Evolutionary conservation across 2,329 filamentous ascomycete species (phyloP).

Genomic region (Orbilia blumenaviensis): DNA sequence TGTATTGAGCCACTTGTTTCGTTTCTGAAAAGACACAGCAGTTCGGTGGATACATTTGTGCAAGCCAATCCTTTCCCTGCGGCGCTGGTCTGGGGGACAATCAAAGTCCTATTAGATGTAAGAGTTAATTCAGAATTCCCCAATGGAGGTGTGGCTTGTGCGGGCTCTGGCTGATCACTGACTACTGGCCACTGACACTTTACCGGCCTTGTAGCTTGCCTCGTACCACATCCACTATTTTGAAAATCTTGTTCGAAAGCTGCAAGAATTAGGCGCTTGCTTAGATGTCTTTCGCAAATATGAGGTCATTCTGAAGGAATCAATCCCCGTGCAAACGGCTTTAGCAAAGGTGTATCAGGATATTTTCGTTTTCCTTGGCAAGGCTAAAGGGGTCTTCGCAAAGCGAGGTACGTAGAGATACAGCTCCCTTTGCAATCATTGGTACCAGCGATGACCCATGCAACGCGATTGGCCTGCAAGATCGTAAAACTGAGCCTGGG

Average conservation of each 20-base stretch:
- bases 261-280: constrained; percentile 5
- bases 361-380: constrained; percentile 19
- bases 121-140: not conserved
- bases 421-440: not conserved
- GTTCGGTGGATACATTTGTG: constrained; percentile 36
- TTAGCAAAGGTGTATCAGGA: constrained; percentile 15
- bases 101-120: constrained; percentile 39
- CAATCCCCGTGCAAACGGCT: not conserved
- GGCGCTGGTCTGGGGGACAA: constrained; percentile 29
- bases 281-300: constrained; percentile 16
- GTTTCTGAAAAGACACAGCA: constrained; percentile 7
- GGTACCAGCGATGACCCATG: too few species aligned
- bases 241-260: constrained; percentile 22
- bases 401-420: constrained; percentile 2
- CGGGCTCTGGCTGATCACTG: constrained; percentile 3
- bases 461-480: too few species aligned
- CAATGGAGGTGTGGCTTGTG: not conserved
- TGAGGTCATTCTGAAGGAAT: not conserved
- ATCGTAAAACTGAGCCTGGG: too few species aligned
- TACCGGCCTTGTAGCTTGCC: constrained; percentile 26
- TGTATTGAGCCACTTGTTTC: constrained; percentile 24
- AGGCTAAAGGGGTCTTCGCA: constrained; percentile 8
- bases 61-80: constrained; percentile 38
- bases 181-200: too few species aligned
- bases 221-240: constrained; percentile 34